phyloP scores from a whole-genome alignment of 164 flowering plant species.

The Vitis rotundifolia region DNA sequence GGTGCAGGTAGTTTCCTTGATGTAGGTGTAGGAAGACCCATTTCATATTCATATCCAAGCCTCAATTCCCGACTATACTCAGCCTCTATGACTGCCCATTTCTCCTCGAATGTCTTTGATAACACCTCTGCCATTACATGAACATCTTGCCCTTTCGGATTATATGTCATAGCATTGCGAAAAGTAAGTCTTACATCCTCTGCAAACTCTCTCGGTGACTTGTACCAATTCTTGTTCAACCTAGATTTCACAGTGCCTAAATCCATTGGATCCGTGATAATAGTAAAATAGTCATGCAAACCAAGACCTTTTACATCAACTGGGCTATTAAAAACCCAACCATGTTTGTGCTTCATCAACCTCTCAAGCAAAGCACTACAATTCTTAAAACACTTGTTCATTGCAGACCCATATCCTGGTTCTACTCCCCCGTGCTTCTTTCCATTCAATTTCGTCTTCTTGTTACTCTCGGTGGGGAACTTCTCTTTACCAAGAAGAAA shows the following conservation, averaged over 20 bases:
- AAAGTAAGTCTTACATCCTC: slow-evolving; percentile 77
- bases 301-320: slow-evolving; percentile 57
- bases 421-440: slow-evolving; percentile 50
- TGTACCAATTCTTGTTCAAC: slow-evolving; percentile 54
- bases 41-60: slow-evolving; percentile 24
- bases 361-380: slow-evolving; percentile 54
- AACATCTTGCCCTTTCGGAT: slow-evolving; percentile 69
- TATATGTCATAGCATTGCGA: slow-evolving; percentile 67
- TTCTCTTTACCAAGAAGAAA: slow-evolving; percentile 79
- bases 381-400: slow-evolving; percentile 41
- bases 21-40: slow-evolving; percentile 36
- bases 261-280: slow-evolving; percentile 72
- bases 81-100: slow-evolving; percentile 53
- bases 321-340: slow-evolving; percentile 70
- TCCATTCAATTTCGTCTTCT: slow-evolving; percentile 66
- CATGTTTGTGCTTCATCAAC: slow-evolving; percentile 72
- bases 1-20: slow-evolving; percentile 35
- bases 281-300: slow-evolving; percentile 55
- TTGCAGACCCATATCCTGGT: slow-evolving; percentile 26
- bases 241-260: slow-evolving; percentile 66
- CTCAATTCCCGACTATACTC: slow-evolving; percentile 49
- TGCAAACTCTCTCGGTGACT: slow-evolving; percentile 61
- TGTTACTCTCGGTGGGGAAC: slow-evolving; percentile 67
- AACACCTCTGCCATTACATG: slow-evolving; percentile 63
- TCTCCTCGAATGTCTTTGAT: slow-evolving; percentile 50